A percentile compares a stretch with the other conserved stretches of the same genome.
Evolutionary conservation across 2,329 filamentous ascomycete species (phyloP).

Genomic region (Parascedosporium putredinis): DNA sequence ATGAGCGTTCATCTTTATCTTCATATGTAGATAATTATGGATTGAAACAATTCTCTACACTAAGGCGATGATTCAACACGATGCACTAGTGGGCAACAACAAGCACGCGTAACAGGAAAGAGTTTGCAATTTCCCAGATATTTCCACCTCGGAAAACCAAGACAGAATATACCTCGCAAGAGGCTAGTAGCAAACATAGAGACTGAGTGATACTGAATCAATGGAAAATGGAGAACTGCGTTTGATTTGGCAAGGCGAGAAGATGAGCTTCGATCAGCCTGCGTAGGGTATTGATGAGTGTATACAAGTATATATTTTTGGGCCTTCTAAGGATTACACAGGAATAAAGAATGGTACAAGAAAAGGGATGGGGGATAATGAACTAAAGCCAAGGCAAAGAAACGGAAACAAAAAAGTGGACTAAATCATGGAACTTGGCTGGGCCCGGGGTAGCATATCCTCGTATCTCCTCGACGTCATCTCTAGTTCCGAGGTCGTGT

Average conservation of each 20-base stretch:
- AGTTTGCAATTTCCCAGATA: no score
- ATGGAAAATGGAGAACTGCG: not conserved
- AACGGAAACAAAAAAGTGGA: not conserved
- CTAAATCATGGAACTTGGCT: constrained; percentile 34
- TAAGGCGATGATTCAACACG: no score
- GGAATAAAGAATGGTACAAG: not conserved
- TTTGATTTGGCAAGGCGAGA: constrained; percentile 4
- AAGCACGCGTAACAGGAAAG: no score
- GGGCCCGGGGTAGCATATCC: constrained; percentile 43
- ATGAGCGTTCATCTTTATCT: no score
- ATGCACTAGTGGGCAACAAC: no score
- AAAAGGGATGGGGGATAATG: not conserved
- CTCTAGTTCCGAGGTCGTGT: constrained; percentile 30
- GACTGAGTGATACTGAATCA: no score
- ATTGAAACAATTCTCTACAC: no score
- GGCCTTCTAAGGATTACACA: no score
- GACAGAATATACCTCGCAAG: no score
- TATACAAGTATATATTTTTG: not conserved
- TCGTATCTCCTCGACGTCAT: constrained; percentile 44
- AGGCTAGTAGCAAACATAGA: no score
- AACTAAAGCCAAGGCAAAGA: not conserved
- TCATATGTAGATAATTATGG: no score
- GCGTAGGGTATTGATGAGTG: not conserved
- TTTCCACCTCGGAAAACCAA: no score
- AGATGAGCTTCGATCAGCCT: not conserved